Evolutionary conservation across 139 green algal species (phyloP), one percentile per base, ranked within the genome.

Genomic region (Chlorella sp.): DNA sequence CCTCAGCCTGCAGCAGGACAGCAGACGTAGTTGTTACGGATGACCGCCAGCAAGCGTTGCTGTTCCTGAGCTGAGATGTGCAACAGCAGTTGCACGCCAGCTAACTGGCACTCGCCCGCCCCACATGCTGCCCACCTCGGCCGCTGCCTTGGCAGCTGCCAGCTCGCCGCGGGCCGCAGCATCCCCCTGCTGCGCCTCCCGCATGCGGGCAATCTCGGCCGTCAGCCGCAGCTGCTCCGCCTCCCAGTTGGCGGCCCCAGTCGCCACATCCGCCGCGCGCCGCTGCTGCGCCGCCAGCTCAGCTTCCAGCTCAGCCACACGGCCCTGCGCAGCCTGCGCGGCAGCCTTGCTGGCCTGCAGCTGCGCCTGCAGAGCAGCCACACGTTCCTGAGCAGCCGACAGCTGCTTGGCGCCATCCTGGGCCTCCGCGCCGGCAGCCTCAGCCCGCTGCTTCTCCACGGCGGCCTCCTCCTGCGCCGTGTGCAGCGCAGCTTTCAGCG

Each of bases 221-320:
- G 71, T 39, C 34, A 71, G 25, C 15, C 39, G 9, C 2, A 60
- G 41, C 57, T 73, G 28, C 6, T 41, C 26, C 1, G 76, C 76
- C 76, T 82, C 55, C 76, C 76, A 82, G 60, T 73, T 82, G 25
- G 65, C 34, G 20, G 30, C 60, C 12, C 51, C 51, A 2, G 51
- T 60, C 12, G 11, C 51, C 51, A 60, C 11, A 60, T 60, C 51
- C 15, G 51, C 51, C 13, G 51, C 51, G 12, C 51, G 51, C 11
- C 51, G 51, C 51, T 60, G 11, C 51, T 60, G 51, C 12, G 51
- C 11, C 12, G 51, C 51, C 51, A 60, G 51, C 9, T 21, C 51
- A 60, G 51, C 51, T 15, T 60, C 51, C 51, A 60, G 51, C 51
- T 80, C n/a, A 23, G 47, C 47, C 28, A 80, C 26, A 3, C 73